Percentiles rank a stretch among this genome's conserved stretches.
phyloP scores from a whole-genome alignment of 345 rosid genomes.

The Eucalyptus sideroxylon region DNA sequence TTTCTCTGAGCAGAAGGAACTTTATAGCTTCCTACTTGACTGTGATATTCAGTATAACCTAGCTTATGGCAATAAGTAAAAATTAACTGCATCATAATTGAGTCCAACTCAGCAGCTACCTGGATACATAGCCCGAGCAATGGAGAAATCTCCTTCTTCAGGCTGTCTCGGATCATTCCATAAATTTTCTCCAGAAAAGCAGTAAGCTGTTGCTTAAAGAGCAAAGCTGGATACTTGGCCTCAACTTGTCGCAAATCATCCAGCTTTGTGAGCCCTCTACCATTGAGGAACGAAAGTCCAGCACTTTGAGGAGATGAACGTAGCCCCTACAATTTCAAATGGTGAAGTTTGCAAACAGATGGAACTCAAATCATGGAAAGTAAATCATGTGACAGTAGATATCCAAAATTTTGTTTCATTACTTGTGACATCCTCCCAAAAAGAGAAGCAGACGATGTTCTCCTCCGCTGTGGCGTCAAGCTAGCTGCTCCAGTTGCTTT shows the following conservation, averaged over 20 bases:
- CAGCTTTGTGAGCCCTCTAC: slow-evolving; percentile 59
- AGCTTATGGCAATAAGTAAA: not conserved
- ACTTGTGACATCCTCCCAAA: slow-evolving; percentile 99
- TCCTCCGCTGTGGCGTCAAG: slow-evolving; percentile 92
- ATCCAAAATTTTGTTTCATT: not conserved
- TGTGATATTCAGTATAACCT: not conserved
- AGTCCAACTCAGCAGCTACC: slow-evolving; percentile 28
- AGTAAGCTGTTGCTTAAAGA: slow-evolving; percentile 97
- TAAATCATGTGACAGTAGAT: not conserved
- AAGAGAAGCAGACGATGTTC: slow-evolving; percentile 81
- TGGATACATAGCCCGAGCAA: slow-evolving; percentile 94
- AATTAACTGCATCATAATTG: not conserved
- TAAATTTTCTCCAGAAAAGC: slow-evolving; percentile 98
- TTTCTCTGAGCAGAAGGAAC: not conserved
- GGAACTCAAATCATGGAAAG: not conserved
- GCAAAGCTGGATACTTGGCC: slow-evolving; percentile 94
- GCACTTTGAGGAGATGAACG: slow-evolving; percentile 89
- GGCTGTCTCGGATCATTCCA: slow-evolving; percentile 96
- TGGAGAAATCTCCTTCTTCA: slow-evolving; percentile 96
- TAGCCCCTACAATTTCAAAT: slow-evolving; percentile 45
- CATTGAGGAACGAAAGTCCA: slow-evolving; percentile 67
- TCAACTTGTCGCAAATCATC: slow-evolving; percentile 93
- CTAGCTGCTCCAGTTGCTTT: slow-evolving; percentile 98
- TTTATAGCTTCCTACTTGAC: not conserved
- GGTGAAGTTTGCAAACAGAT: not conserved